A percentile compares a stretch with the other conserved stretches of the same genome.
Conservation (phyloP, 108 stramenopile species). For the Epipyxis sp. region DNA sequence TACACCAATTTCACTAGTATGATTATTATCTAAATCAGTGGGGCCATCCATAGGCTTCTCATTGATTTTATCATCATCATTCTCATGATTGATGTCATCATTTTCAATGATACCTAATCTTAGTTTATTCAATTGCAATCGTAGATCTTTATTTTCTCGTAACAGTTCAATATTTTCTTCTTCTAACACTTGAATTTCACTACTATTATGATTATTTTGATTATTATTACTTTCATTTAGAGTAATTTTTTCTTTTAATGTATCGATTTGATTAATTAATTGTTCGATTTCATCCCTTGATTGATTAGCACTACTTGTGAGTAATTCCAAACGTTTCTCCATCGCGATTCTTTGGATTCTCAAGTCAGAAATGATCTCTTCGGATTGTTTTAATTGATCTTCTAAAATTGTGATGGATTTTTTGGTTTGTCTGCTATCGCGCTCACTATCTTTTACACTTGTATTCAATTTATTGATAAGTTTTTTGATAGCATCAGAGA, state of each 20-base stretch:
- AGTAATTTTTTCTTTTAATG: background rate
- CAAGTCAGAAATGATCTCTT: background rate
- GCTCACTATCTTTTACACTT: background rate
- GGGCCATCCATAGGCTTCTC: no score
- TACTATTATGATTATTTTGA: no score
- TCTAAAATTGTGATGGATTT: no score
- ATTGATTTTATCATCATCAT: no score
- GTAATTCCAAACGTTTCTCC: background rate
- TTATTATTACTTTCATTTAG: no score
- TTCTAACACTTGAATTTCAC: constrained; percentile 31
- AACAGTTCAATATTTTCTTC: constrained; percentile 27
- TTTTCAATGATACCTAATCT: no score
- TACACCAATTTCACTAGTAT: background rate
- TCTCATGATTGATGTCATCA: no score
- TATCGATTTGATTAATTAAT: background rate
- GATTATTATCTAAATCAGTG: no score
- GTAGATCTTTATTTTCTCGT: constrained; percentile 25
- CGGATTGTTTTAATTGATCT: background rate
- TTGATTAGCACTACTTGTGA: background rate
- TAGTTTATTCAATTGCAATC: background rate
- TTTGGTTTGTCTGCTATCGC: background rate
- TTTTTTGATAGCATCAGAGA: background rate
- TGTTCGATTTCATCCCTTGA: background rate
- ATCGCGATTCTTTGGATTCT: background rate
- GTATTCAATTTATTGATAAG: background rate